Conservation (phyloP, 1,284 basidiomycete species). For the Pseudozyma thailandica region DNA sequence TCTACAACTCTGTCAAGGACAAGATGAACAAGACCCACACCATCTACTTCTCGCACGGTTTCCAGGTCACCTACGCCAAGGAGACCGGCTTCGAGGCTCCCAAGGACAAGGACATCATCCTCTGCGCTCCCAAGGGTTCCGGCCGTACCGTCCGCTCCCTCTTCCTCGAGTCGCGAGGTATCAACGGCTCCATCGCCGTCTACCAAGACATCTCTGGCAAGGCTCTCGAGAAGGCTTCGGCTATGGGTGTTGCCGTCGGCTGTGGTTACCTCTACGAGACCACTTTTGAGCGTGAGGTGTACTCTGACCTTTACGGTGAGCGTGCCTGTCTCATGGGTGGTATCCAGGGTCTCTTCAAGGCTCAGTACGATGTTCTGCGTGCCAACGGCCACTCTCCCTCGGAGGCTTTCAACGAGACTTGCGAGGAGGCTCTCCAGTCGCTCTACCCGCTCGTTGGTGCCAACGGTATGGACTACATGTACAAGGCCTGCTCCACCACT, state of each 20-base stretch:
- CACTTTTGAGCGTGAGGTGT: slow-evolving; percentile 99
- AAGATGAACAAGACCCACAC: slow-evolving; percentile 98
- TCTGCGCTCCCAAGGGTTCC: slow-evolving; percentile 98
- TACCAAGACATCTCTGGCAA: slow-evolving; percentile 94
- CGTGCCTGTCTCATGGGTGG: slow-evolving; percentile 99
- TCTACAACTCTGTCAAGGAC: slow-evolving; percentile 87
- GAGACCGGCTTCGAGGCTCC: slow-evolving; percentile 95
- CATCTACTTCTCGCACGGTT: slow-evolving; percentile 99
- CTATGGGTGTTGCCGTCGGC: slow-evolving; percentile 92
- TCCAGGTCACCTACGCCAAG: slow-evolving; percentile 98
- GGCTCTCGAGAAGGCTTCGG: slow-evolving; percentile 96
- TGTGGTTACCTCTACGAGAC: slow-evolving; percentile 98
- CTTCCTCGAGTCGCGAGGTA: slow-evolving; percentile 99
- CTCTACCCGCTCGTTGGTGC: slow-evolving; percentile 96
- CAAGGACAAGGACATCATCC: slow-evolving; percentile 94
- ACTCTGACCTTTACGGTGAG: slow-evolving; percentile 99
- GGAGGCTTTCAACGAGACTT: slow-evolving; percentile 99
- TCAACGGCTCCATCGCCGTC: slow-evolving; percentile 88
- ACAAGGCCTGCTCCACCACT: slow-evolving; percentile 91
- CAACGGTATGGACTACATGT: slow-evolving; percentile 99
- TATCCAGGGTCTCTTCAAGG: slow-evolving; percentile 98
- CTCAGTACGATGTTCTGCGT: slow-evolving; percentile 98
- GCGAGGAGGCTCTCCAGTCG: slow-evolving; percentile 96
- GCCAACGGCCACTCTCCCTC: slow-evolving; percentile 97
- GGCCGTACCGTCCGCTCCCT: slow-evolving; percentile 98